phyloP scores from a whole-genome alignment of 2,329 filamentous ascomycete species.

The Sporothrix curviconia region DNA sequence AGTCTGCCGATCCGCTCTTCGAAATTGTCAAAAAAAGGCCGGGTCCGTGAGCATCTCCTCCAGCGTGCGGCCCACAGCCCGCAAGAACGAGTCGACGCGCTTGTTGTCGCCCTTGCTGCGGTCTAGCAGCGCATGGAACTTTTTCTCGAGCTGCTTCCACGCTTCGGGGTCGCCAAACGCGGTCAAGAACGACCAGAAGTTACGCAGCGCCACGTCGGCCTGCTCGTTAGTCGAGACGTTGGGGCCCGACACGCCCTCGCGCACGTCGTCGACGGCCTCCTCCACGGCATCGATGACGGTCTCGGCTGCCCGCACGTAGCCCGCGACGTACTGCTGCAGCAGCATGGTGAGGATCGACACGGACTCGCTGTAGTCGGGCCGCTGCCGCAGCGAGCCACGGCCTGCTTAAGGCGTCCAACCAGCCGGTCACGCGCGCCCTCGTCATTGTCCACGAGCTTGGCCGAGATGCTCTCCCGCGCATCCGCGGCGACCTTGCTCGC shows the following conservation, averaged over 20 bases:
- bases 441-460: conserved; percentile 67
- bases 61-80: conserved; percentile 64
- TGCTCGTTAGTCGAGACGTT: conserved; percentile 53
- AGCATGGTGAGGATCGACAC: conserved; percentile 72
- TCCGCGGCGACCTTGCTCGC: conserved; percentile 47
- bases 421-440: conserved; percentile 52
- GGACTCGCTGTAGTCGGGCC: conserved; percentile 77
- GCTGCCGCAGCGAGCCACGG: conserved; percentile 66
- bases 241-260: not conserved
- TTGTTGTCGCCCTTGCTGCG: conserved; percentile 62
- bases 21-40: conserved; percentile 71
- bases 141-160: conserved; percentile 68
- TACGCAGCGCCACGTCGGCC: conserved; percentile 66
- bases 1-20: conserved; percentile 49
- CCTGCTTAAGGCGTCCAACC: conserved; percentile 67
- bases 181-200: conserved; percentile 73
- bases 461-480: conserved; percentile 62
- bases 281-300: not conserved
- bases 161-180: conserved; percentile 68
- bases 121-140: conserved; percentile 63
- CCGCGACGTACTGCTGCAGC: conserved; percentile 68
- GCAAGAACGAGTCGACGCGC: conserved; percentile 57
- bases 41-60: conserved; percentile 81
- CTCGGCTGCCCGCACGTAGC: conserved; percentile 65
- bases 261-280: conserved; percentile 52